These are phyloP conservation scores for Trypanosoma cruzi DNA, from an alignment of 208 protist species.

Conservation along the genomic window DNA sequence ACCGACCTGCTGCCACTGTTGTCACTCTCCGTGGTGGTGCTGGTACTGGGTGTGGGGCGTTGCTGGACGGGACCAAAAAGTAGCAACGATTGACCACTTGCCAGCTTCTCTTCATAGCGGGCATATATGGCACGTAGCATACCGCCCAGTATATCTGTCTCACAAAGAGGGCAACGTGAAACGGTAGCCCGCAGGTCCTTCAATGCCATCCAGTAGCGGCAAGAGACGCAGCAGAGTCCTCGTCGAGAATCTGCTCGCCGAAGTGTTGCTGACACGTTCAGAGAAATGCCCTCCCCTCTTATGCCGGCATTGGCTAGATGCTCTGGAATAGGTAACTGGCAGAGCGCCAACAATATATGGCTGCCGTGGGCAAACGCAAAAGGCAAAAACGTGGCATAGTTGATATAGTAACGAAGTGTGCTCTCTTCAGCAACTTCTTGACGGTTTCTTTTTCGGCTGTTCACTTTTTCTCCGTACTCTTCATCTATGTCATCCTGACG, in stretches of 20 bases:
- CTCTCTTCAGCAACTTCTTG: conserved; percentile 27
- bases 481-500: conserved; percentile 6
- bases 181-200: conserved; percentile 58
- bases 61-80: conserved; percentile 29
- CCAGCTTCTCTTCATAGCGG: conserved; percentile 30
- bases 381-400: conserved; percentile 73
- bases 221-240: conserved; percentile 63
- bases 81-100: conserved; percentile 15
- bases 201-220: conserved; percentile 63
- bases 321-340: conserved; percentile 39
- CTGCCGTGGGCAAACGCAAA: conserved; percentile 78
- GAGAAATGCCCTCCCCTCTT: conserved; percentile 6
- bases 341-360: conserved; percentile 67
- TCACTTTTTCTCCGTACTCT: conserved; percentile 1
- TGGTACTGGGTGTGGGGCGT: not conserved
- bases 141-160: conserved; percentile 44
- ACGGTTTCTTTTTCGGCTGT: conserved; percentile 12
- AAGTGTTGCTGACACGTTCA: conserved; percentile 32
- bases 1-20: not conserved
- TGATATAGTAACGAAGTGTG: conserved; percentile 65
- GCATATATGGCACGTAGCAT: conserved; percentile 17
- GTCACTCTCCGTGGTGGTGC: not conserved
- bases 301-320: not conserved
- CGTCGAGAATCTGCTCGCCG: conserved; percentile 29
- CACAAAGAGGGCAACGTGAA: conserved; percentile 60